These are phyloP conservation scores for Cladosporium phlei DNA, from an alignment of 2,329 filamentous ascomycete species.

Conservation along the genomic window DNA sequence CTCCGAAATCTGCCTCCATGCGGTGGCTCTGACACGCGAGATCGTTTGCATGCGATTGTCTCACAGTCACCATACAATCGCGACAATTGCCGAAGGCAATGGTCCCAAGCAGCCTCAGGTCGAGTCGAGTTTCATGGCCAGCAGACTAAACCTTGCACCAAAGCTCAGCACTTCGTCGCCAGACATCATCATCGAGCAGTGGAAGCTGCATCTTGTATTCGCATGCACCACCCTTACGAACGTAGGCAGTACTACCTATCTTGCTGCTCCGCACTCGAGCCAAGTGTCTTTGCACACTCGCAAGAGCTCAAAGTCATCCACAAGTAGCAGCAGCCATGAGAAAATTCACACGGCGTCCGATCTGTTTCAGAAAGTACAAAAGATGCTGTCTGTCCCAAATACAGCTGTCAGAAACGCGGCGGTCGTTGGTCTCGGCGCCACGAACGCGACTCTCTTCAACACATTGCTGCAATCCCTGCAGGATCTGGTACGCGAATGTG, in stretches of 20 bases:
- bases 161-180: slow-evolving; percentile 63
- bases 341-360: slow-evolving; percentile 84
- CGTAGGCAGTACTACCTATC: slow-evolving; percentile 49
- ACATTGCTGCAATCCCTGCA: slow-evolving; percentile 86
- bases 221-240: slow-evolving; percentile 93
- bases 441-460: slow-evolving; percentile 89
- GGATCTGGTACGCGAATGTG: slow-evolving; percentile 77
- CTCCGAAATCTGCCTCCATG: slow-evolving; percentile 85
- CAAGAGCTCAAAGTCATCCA: slow-evolving; percentile 69
- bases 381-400: slow-evolving; percentile 74
- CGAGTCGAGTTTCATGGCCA: slow-evolving; percentile 21
- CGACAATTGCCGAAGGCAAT: slow-evolving; percentile 68
- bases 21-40: slow-evolving; percentile 83
- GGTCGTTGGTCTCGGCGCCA: slow-evolving; percentile 85
- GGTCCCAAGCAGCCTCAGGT: slow-evolving; percentile 37
- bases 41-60: slow-evolving; percentile 87
- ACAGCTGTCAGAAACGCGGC: slow-evolving; percentile 82
- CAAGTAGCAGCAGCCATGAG: slow-evolving; percentile 54
- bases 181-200: slow-evolving; percentile 89
- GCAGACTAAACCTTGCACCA: slow-evolving; percentile 49
- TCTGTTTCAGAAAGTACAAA: slow-evolving; percentile 87
- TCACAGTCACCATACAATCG: slow-evolving; percentile 86
- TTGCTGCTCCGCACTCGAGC: slow-evolving; percentile 45
- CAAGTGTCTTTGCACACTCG: slow-evolving; percentile 64
- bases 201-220: slow-evolving; percentile 96